phyloP scores from a whole-genome alignment of 2,329 filamentous ascomycete genomes.

The Endocalyx cinctus region DNA sequence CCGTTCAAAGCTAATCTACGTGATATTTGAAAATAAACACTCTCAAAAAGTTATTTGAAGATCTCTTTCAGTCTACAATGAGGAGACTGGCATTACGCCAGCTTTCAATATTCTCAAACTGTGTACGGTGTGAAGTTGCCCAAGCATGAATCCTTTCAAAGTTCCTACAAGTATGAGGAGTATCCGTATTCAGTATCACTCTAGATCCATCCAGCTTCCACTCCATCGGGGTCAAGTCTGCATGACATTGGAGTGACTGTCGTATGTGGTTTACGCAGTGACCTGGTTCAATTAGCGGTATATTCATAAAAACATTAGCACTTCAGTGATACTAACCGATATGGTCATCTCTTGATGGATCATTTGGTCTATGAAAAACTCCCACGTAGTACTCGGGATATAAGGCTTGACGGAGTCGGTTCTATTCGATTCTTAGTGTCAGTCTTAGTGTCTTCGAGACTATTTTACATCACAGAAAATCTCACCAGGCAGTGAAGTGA shows the following conservation, averaged over 20 bases:
- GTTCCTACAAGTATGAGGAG: conserved; percentile 7
- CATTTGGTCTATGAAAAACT: conserved; percentile 2
- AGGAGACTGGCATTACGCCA: conserved; percentile 2
- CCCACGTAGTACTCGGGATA: conserved; percentile 7
- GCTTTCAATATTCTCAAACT: conserved; percentile 1
- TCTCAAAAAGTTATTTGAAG: too few relatives aligned
- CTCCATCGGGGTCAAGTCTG: conserved; percentile 8
- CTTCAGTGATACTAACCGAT: conserved; percentile 3
- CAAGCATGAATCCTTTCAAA: conserved; percentile 8
- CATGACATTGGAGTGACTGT: conserved; percentile 8
- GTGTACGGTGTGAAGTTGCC: conserved; percentile 2
- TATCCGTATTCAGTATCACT: conserved; percentile 5
- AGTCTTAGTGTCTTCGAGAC: background rate
- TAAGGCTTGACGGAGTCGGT: conserved; percentile 7
- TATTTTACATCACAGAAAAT: background rate
- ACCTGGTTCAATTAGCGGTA: conserved; percentile 1
- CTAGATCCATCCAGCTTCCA: conserved; percentile 5
- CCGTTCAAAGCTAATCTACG: too few relatives aligned
- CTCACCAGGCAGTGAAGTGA: conserved; percentile 7
- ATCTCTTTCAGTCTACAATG: conserved; percentile 8
- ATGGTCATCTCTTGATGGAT: conserved; percentile 5
- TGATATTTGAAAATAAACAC: too few relatives aligned
- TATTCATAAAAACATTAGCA: background rate
- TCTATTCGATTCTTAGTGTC: conserved; percentile 1
- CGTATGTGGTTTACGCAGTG: conserved; percentile 10